Evolutionary conservation across 129 eudicot species (phyloP).

Genomic region (Heracleum sosnowskyi): DNA sequence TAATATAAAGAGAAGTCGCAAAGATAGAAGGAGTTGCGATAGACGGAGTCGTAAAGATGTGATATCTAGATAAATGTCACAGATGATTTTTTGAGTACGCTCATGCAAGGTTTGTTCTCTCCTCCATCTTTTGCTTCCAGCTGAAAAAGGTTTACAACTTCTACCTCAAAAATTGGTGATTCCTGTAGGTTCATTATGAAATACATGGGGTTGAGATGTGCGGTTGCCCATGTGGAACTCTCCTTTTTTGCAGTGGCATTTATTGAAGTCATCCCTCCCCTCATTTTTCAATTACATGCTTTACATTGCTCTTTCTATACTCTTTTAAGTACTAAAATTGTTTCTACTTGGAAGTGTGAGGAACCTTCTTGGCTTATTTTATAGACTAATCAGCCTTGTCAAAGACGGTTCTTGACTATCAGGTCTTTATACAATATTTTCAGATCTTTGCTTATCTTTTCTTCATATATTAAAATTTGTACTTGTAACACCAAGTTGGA

Average conservation of each 20-base stretch:
- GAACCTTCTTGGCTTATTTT: background rate
- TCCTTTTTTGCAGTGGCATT: background rate
- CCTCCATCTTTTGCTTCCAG: background rate
- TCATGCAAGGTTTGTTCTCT: slow-evolving; percentile 5
- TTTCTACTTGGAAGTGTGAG: background rate
- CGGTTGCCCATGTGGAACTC: background rate
- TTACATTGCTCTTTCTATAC: background rate
- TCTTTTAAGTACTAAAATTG: background rate
- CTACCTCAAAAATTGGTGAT: background rate
- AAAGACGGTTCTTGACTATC: background rate
- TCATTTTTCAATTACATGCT: background rate
- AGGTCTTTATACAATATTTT: background rate
- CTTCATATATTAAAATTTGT: background rate
- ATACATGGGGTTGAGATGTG: background rate
- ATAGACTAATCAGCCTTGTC: background rate
- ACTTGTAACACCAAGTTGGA: background rate
- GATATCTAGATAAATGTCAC: slow-evolving; percentile 15
- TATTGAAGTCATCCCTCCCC: background rate
- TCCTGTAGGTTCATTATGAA: background rate
- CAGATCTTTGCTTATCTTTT: background rate
- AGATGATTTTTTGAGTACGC: background rate
- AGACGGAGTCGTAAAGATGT: slow-evolving; percentile 7
- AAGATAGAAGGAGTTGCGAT: background rate
- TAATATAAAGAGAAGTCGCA: slow-evolving; percentile 3
- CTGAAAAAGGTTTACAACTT: background rate